Evolutionary conservation across 192 early-diverging fungal genomes (phyloP), one percentile per base, ranked within the genome.

Genomic region (Rhizoclosmatium globosum): DNA sequence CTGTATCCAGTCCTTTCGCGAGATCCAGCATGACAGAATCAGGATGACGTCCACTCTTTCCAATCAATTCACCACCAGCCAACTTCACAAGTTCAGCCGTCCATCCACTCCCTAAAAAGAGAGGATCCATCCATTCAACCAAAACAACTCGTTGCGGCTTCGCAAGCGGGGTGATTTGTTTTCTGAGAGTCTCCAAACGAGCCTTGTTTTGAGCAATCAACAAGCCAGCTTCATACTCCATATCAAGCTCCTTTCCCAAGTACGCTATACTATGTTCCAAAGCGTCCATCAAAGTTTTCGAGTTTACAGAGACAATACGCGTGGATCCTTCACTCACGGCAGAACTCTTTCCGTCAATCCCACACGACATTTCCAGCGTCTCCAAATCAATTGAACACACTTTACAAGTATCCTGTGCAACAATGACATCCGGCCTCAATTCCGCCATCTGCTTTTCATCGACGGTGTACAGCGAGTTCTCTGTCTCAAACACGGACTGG

Each of bases 341-440:
- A 21, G 43, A 39, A 3, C 71, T 81, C 31, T 31, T 31, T 41
- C 79, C 66, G 42, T 81, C 60, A 6, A 4, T 9, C 6, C 38
- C 23, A 21, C 60, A 62, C 9, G 60, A 9, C 60, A 31, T 68
- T 17, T 75, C 67, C 15, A 85, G 78, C 21, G 82, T 83, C 65
- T 75, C 74, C 31, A 85, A 56, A 59, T 85, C 83, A n/a, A 85
- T 60, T 3, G 83, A 79, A 64, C 83, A 85, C 50, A 85, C 83
- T 41, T 82, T 75, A 58, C 83, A 85, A 39, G 79, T 68, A 39
- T 79, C 74, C 42, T 85, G 83, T 39, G 83, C 79, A 50, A 85
- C 68, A 48, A 85, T 77, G 3, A 85, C 61, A 17, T 64, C 62
- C 9, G 83, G 83, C 13, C 60, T 57, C 19, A 85, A 74, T 2